Evolutionary conservation across 106 monocot genomes (phyloP).

Genomic region (Apostasia ramifera): DNA sequence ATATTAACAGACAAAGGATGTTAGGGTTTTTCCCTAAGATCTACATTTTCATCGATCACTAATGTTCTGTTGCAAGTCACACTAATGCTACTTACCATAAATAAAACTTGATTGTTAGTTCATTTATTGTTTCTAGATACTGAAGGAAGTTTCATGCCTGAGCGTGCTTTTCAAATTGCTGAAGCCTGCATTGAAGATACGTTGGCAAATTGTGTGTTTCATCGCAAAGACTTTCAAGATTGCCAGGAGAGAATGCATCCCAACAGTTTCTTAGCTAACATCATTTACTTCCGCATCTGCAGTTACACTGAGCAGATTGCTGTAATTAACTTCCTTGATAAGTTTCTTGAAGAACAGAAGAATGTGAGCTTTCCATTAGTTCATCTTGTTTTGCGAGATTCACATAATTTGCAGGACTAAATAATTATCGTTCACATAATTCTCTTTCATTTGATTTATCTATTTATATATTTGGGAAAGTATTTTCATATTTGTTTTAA

Average conservation of each 20-base stretch:
- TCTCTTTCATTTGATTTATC: too few relatives aligned
- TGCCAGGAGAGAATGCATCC: slow-evolving; percentile 37
- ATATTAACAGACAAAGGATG: too few relatives aligned
- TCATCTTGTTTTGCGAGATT: too few relatives aligned
- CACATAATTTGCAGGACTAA: too few relatives aligned
- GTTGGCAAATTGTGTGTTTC: slow-evolving; percentile 26
- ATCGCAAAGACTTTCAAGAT: slow-evolving; percentile 20
- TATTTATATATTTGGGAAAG: too few relatives aligned
- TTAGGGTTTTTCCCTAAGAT: too few relatives aligned
- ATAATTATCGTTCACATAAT: too few relatives aligned
- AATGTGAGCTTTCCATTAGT: slow-evolving; percentile 39
- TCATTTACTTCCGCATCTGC: slow-evolving; percentile 93
- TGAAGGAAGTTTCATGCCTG: slow-evolving; percentile 99
- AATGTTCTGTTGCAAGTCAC: not conserved
- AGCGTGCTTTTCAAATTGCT: slow-evolving; percentile 95
- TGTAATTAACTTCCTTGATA: slow-evolving; percentile 72
- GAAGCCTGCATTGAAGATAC: slow-evolving; percentile 68
- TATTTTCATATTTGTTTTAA: too few relatives aligned
- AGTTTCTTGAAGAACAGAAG: slow-evolving; percentile 66
- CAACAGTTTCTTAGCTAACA: slow-evolving; percentile 63
- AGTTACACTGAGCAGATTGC: slow-evolving; percentile 98
- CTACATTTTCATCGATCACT: too few relatives aligned
- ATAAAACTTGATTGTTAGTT: slow-evolving; percentile 6
- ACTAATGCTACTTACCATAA: not conserved
- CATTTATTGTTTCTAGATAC: slow-evolving; percentile 51